phyloP scores from a whole-genome alignment of 2,329 filamentous ascomycete genomes.

The Trichoderma asperellum region DNA sequence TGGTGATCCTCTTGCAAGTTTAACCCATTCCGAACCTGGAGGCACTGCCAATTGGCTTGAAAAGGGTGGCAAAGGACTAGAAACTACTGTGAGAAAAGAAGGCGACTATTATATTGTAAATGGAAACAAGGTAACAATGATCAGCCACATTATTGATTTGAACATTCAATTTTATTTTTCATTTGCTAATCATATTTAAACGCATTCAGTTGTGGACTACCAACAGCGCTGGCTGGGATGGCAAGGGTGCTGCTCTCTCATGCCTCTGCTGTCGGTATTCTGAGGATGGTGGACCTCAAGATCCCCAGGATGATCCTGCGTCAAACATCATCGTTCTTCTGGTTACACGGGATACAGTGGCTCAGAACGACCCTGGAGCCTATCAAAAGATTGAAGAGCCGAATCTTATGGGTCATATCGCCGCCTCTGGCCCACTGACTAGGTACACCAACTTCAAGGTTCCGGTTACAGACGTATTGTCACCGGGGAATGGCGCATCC shows the following conservation, averaged over 20 bases:
- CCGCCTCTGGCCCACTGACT: not conserved
- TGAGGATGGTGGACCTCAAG: constrained; percentile 4
- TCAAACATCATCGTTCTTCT: constrained; percentile 2
- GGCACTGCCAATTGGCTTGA: constrained; percentile 21
- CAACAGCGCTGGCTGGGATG: constrained; percentile 10
- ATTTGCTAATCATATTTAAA: not conserved
- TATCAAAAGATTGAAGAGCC: constrained; percentile 9
- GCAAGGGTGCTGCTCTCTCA: constrained; percentile 6
- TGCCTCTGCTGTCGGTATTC: constrained; percentile 11
- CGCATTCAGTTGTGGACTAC: not conserved
- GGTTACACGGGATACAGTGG: not conserved
- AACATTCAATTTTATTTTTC: too few species aligned
- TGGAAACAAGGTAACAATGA: not conserved
- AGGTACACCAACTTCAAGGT: constrained; percentile 14
- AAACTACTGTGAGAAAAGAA: constrained; percentile 6
- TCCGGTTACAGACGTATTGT: not conserved
- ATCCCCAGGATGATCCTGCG: constrained; percentile 9
- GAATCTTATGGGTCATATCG: constrained; percentile 18
- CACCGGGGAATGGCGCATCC: not conserved
- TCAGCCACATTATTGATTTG: not conserved
- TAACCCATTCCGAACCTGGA: constrained; percentile 4
- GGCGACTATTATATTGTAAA: not conserved
- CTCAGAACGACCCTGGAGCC: not conserved
- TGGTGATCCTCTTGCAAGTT: constrained; percentile 2
- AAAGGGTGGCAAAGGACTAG: constrained; percentile 13